phyloP scores from a whole-genome alignment of 2,329 filamentous ascomycete species.

The Penicillium fuscoglaucum region DNA sequence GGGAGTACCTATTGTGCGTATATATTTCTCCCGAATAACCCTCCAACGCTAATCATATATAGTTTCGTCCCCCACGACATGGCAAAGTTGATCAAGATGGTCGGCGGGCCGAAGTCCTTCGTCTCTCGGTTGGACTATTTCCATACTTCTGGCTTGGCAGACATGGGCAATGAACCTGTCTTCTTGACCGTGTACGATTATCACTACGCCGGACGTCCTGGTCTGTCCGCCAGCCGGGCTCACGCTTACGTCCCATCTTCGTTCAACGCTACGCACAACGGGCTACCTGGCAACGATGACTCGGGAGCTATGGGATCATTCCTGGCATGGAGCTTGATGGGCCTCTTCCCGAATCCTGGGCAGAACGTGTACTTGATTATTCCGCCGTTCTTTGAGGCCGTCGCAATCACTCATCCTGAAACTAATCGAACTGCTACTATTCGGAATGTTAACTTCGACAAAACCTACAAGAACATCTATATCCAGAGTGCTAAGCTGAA shows the following conservation, averaged over 20 bases:
- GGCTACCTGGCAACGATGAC: constrained; percentile 69
- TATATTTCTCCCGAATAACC: constrained; percentile 50
- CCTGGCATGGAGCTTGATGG: constrained; percentile 65
- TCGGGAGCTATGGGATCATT: constrained; percentile 68
- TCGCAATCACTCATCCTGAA: constrained; percentile 57
- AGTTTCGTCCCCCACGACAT: constrained; percentile 56
- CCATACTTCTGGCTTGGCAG: constrained; percentile 62
- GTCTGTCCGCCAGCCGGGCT: constrained; percentile 48
- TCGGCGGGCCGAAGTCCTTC: constrained; percentile 61
- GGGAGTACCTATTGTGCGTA: constrained; percentile 50
- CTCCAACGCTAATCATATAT: constrained; percentile 41
- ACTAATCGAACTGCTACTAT: constrained; percentile 62
- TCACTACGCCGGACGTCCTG: constrained; percentile 66
- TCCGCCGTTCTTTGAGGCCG: constrained; percentile 62
- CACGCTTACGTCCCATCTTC: constrained; percentile 64
- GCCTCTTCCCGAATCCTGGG: constrained; percentile 66
- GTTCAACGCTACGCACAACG: constrained; percentile 58
- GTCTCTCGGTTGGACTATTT: constrained; percentile 63
- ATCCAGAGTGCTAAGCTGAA: constrained; percentile 66
- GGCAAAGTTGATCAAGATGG: constrained; percentile 55
- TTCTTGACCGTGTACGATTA: constrained; percentile 67
- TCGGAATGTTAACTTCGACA: constrained; percentile 61
- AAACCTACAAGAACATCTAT: constrained; percentile 57
- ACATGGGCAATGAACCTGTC: constrained; percentile 64
- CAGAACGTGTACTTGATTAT: constrained; percentile 69